phyloP scores from a whole-genome alignment of 768 basidiomycete species.

The Kwoniella pini region DNA sequence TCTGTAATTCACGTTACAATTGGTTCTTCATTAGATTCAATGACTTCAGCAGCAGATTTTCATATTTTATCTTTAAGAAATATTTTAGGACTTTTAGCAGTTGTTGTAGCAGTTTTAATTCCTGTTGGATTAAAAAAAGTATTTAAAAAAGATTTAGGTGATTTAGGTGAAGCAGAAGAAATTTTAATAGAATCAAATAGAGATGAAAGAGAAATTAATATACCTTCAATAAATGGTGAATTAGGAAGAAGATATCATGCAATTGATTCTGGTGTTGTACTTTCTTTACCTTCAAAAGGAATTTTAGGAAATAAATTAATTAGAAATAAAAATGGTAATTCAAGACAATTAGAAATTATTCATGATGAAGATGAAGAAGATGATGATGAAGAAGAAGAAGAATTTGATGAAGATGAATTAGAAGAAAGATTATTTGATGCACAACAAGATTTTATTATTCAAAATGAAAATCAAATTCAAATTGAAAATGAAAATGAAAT shows the following conservation, averaged over 20 bases:
- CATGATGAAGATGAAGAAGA: slow-evolving; percentile 37
- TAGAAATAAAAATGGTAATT: slow-evolving; percentile 34
- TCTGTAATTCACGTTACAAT: slow-evolving; percentile 94
- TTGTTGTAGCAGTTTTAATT: slow-evolving; percentile 88
- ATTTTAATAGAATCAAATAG: slow-evolving; percentile 17
- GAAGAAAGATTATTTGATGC: background rate
- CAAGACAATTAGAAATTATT: slow-evolving; percentile 33
- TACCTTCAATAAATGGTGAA: slow-evolving; percentile 23
- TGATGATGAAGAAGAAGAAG: slow-evolving; percentile 10
- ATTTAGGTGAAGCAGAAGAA: slow-evolving; percentile 38
- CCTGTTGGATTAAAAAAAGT: slow-evolving; percentile 85
- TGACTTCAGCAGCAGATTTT: slow-evolving; percentile 92
- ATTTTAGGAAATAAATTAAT: slow-evolving; percentile 6
- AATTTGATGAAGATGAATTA: background rate
- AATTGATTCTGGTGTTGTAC: slow-evolving; percentile 44
- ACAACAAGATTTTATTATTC: background rate
- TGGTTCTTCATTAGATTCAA: slow-evolving; percentile 83
- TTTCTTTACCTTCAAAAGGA: slow-evolving; percentile 34
- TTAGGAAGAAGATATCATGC: slow-evolving; percentile 37
- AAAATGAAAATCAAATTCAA: background rate
- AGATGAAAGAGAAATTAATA: slow-evolving; percentile 19
- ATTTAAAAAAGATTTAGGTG: slow-evolving; percentile 67
- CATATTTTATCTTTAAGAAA: slow-evolving; percentile 90
- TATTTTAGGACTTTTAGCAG: slow-evolving; percentile 77
- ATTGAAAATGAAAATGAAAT: background rate